Percentiles rank a stretch among this genome's conserved stretches.
phyloP scores from a whole-genome alignment of 2,329 filamentous ascomycete genomes.

The Colletotrichum tamarilloi region DNA sequence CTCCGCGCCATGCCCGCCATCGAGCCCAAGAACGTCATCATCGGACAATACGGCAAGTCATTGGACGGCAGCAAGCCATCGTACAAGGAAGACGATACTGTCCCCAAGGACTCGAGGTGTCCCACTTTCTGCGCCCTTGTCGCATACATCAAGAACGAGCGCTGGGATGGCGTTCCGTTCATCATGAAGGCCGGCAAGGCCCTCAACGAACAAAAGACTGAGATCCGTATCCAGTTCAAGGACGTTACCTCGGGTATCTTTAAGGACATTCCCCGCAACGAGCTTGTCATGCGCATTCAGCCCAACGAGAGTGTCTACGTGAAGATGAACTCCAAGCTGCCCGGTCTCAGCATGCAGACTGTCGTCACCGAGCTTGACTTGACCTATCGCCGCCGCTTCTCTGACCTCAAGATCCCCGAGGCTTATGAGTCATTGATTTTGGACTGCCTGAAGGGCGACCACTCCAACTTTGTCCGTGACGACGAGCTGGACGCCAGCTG shows the following conservation, averaged over 20 bases:
- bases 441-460: slow-evolving; percentile 97
- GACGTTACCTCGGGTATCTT: slow-evolving; percentile 99
- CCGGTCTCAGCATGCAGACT: slow-evolving; percentile 98
- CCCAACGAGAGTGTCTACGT: slow-evolving; percentile 99
- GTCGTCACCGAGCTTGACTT: slow-evolving; percentile 98
- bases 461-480: slow-evolving; percentile 98
- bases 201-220: slow-evolving; percentile 99
- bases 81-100: slow-evolving; percentile 99
- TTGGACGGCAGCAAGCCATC: slow-evolving; percentile 95
- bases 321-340: slow-evolving; percentile 99
- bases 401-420: slow-evolving; percentile 98
- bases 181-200: slow-evolving; percentile 99
- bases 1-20: slow-evolving; percentile 93
- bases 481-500: slow-evolving; percentile 97
- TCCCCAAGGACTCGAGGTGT: slow-evolving; percentile 96
- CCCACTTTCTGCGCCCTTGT: slow-evolving; percentile 98
- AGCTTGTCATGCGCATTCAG: slow-evolving; percentile 98
- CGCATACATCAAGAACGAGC: slow-evolving; percentile 99
- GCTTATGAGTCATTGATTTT: slow-evolving; percentile 98
- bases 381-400: slow-evolving; percentile 98
- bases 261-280: slow-evolving; percentile 99
- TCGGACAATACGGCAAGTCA: slow-evolving; percentile 97
- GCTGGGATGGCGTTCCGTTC: slow-evolving; percentile 99
- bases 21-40: slow-evolving; percentile 99
- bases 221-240: slow-evolving; percentile 99